These are phyloP conservation scores for Tritrichomonas foetus DNA, from an alignment of 208 protist genomes.

Conservation along the genomic window DNA sequence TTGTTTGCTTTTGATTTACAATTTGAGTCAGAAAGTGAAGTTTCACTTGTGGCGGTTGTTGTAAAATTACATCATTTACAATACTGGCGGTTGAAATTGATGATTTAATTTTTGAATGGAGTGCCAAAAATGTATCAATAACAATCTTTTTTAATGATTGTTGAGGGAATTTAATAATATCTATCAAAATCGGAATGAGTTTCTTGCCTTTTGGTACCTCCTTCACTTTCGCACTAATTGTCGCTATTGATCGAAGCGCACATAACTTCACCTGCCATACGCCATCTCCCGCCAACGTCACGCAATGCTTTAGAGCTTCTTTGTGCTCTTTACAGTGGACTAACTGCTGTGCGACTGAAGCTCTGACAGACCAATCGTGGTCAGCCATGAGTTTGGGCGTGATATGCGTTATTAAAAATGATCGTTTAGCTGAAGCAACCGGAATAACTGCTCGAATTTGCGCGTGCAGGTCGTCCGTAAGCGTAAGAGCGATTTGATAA, in stretches of 20 bases:
- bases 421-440: background rate
- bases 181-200: background rate
- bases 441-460: background rate
- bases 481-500: background rate
- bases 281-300: background rate
- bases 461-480: background rate
- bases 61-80: background rate
- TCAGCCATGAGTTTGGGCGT: background rate
- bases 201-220: background rate
- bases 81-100: background rate
- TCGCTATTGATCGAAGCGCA: background rate
- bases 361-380: background rate
- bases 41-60: background rate
- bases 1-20: background rate
- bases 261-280: constrained; percentile 5
- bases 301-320: background rate
- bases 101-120: background rate
- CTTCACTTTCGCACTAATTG: background rate
- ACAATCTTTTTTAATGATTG: background rate
- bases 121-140: background rate
- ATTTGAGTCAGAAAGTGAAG: background rate
- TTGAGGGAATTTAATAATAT: background rate
- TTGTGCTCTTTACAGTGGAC: background rate
- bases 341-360: background rate
- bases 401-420: background rate